phyloP scores from a whole-genome alignment of 805 yeast species.

The Pichia occidentalis region DNA sequence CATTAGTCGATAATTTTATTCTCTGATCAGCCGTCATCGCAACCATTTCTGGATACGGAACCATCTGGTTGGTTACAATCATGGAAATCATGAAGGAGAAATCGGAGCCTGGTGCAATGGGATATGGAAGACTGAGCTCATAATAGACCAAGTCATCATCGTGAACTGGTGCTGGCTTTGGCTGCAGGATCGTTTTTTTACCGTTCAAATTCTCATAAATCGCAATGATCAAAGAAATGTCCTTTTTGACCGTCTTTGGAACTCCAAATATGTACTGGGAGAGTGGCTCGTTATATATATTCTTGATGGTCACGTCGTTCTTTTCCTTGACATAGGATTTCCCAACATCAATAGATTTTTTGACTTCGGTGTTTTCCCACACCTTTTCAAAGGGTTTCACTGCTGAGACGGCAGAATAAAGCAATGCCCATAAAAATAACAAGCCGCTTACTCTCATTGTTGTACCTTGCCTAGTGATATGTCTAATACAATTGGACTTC shows the following conservation, averaged over 20 bases:
- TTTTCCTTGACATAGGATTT: slow-evolving; percentile 62
- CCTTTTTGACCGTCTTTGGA: slow-evolving; percentile 36
- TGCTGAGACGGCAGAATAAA: slow-evolving; percentile 1
- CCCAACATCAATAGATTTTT: slow-evolving; percentile 56
- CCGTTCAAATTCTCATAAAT: slow-evolving; percentile 16
- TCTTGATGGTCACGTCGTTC: slow-evolving; percentile 47
- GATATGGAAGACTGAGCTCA: slow-evolving; percentile 49
- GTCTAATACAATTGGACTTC: neutral
- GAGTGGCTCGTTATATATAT: slow-evolving; percentile 49
- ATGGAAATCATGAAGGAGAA: slow-evolving; percentile 43
- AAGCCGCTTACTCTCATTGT: neutral
- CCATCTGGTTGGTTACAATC: slow-evolving; percentile 40
- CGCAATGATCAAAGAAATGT: slow-evolving; percentile 24
- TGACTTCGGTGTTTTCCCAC: slow-evolving; percentile 55
- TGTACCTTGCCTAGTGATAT: neutral
- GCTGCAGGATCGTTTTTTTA: slow-evolving; percentile 18
- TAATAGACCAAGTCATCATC: slow-evolving; percentile 34
- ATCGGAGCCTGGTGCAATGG: slow-evolving; percentile 58
- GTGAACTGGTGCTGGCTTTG: slow-evolving; percentile 9
- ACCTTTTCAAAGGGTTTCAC: slow-evolving; percentile 14
- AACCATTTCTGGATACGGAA: slow-evolving; percentile 61
- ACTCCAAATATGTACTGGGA: slow-evolving; percentile 52
- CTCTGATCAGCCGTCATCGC: slow-evolving; percentile 56
- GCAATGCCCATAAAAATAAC: neutral
- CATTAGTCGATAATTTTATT: slow-evolving; percentile 43